phyloP scores from a whole-genome alignment of 169 alveolate genomes.

The Plasmodium inui region DNA sequence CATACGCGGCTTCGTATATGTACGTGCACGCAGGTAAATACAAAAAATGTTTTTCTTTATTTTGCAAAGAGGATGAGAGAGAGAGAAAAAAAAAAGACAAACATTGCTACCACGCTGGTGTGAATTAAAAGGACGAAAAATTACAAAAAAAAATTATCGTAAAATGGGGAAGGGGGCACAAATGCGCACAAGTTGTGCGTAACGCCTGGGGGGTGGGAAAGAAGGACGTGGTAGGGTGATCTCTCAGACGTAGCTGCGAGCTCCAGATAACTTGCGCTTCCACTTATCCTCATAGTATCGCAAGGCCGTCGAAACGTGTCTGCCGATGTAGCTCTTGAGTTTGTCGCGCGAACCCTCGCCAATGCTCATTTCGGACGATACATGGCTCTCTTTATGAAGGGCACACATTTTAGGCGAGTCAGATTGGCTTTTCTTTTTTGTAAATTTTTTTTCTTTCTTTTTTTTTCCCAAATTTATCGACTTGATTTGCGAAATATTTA shows the following conservation, averaged over 20 bases:
- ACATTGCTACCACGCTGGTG: not conserved
- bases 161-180: not conserved
- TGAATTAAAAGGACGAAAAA: not conserved
- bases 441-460: not conserved
- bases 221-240: not conserved
- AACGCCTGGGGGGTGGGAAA: not conserved
- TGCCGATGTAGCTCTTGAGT: constrained; percentile 20
- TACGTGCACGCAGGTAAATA: not conserved
- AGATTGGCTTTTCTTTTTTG: constrained; percentile 2
- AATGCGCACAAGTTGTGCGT: not conserved
- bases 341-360: not conserved
- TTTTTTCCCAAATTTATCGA: not conserved
- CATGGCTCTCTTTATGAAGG: not conserved
- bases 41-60: not conserved
- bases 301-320: constrained; percentile 56
- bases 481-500: not conserved
- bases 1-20: not conserved
- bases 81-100: not conserved
- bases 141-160: not conserved
- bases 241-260: constrained; percentile 9
- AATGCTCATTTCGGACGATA: not conserved
- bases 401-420: not conserved
- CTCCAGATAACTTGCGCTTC: constrained; percentile 40
- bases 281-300: constrained; percentile 44
- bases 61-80: not conserved